Conservation (phyloP, 2,329 filamentous ascomycete genomes). For the Fusarium sacchari region DNA sequence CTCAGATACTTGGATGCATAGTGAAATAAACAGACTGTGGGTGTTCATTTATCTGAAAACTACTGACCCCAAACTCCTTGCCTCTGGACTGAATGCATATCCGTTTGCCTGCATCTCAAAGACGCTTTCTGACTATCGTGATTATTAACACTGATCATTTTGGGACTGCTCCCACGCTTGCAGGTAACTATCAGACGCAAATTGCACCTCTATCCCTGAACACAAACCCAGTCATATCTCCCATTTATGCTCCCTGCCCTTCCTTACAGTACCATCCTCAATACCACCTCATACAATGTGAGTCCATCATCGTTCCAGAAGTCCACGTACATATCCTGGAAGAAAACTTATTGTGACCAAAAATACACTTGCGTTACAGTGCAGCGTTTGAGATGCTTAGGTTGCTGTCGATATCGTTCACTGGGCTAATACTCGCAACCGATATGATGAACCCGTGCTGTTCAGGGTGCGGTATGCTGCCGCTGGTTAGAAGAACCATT, state of each 20-base stretch:
- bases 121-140: slow-evolving; percentile 26
- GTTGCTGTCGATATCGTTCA: background rate
- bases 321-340: slow-evolving; percentile 6
- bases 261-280: background rate
- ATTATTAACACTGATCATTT: slow-evolving; percentile 8
- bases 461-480: background rate
- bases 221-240: slow-evolving; percentile 1
- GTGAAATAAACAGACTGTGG: background rate
- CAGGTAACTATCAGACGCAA: slow-evolving; percentile 24
- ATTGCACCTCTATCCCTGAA: slow-evolving; percentile 35
- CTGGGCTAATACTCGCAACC: background rate
- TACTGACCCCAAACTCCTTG: slow-evolving; percentile 16
- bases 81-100: slow-evolving; percentile 36
- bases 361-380: slow-evolving; percentile 25
- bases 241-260: background rate
- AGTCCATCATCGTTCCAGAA: slow-evolving; percentile 22
- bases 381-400: background rate
- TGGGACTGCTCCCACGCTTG: slow-evolving; percentile 34
- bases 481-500: background rate
- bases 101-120: slow-evolving; percentile 37
- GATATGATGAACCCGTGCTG: background rate
- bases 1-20: background rate
- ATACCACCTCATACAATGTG: slow-evolving; percentile 25
- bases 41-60: slow-evolving; percentile 21
- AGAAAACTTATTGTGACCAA: slow-evolving; percentile 1